A percentile compares a stretch with the other conserved stretches of the same genome.
phyloP scores from a whole-genome alignment of 805 yeast genomes.

The Teunomyces tritomae region DNA sequence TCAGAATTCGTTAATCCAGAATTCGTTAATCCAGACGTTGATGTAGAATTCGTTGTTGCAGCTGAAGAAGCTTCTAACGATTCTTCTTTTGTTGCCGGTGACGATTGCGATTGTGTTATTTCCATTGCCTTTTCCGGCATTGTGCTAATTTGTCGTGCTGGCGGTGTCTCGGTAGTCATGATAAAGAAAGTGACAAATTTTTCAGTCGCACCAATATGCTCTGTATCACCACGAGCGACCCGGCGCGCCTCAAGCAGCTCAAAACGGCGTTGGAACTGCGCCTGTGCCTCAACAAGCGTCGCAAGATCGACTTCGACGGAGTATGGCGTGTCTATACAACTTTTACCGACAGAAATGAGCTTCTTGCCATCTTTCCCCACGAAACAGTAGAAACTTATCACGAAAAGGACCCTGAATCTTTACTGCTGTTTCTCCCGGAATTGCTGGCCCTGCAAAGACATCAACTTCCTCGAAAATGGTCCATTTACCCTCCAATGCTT shows the following conservation, averaged over 20 bases:
- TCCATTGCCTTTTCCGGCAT: too few relatives aligned
- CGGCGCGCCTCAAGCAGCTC: constrained; percentile 15
- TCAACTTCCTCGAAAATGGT: constrained; percentile 51
- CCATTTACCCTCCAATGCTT: constrained; percentile 66
- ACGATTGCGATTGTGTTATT: constrained; percentile 21
- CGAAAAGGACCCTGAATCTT: too few relatives aligned
- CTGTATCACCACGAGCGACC: constrained; percentile 8
- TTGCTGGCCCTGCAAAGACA: background rate
- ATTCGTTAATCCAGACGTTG: too few relatives aligned
- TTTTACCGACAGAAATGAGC: background rate
- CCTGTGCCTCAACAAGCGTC: constrained; percentile 13
- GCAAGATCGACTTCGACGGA: constrained; percentile 14
- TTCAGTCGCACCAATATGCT: background rate
- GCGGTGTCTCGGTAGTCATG: background rate
- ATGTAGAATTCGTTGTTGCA: background rate
- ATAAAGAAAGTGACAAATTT: background rate
- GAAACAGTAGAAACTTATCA: background rate
- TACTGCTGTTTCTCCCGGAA: background rate
- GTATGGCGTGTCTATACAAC: constrained; percentile 14
- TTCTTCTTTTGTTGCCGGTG: background rate
- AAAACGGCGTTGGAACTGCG: constrained; percentile 17
- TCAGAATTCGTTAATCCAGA: background rate
- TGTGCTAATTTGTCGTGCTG: background rate
- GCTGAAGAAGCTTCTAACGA: constrained; percentile 54
- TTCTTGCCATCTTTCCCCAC: background rate